phyloP scores from a whole-genome alignment of 2,329 filamentous ascomycete genomes.

The Venturia pyrina region DNA sequence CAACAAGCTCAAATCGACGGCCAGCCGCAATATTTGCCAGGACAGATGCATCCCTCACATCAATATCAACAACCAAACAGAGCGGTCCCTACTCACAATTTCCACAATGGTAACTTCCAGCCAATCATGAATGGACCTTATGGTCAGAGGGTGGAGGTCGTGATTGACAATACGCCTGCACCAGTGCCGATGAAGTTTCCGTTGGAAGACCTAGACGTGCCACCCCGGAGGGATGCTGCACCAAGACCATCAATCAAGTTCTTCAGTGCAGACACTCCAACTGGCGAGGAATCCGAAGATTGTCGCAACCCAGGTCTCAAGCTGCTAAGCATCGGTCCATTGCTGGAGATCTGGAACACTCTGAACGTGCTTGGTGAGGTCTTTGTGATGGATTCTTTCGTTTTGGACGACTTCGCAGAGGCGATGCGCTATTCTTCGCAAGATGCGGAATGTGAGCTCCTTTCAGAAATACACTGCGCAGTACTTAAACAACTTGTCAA shows the following conservation, averaged over 20 bases:
- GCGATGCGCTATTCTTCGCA: constrained; percentile 69
- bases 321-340: constrained; percentile 74
- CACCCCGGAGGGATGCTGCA: constrained; percentile 51
- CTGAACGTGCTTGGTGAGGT: constrained; percentile 97
- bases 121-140: not conserved
- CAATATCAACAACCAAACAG: not conserved
- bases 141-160: not conserved
- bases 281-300: constrained; percentile 27
- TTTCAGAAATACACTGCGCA: constrained; percentile 85
- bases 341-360: constrained; percentile 92
- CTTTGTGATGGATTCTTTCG: constrained; percentile 91
- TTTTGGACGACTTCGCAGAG: constrained; percentile 91
- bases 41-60: constrained; percentile 5
- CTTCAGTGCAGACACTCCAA: constrained; percentile 52
- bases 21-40: not conserved
- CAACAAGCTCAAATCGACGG: constrained; percentile 1
- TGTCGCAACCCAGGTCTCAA: constrained; percentile 45
- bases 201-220: constrained; percentile 83
- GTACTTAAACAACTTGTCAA: constrained; percentile 80
- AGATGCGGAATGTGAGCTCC: constrained; percentile 68
- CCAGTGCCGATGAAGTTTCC: constrained; percentile 86
- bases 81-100: constrained; percentile 7
- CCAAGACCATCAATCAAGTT: constrained; percentile 70
- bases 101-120: constrained; percentile 5
- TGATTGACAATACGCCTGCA: constrained; percentile 39